Conservation (phyloP, 1,284 basidiomycete genomes). For the Phylloboletellus chloephorus region DNA sequence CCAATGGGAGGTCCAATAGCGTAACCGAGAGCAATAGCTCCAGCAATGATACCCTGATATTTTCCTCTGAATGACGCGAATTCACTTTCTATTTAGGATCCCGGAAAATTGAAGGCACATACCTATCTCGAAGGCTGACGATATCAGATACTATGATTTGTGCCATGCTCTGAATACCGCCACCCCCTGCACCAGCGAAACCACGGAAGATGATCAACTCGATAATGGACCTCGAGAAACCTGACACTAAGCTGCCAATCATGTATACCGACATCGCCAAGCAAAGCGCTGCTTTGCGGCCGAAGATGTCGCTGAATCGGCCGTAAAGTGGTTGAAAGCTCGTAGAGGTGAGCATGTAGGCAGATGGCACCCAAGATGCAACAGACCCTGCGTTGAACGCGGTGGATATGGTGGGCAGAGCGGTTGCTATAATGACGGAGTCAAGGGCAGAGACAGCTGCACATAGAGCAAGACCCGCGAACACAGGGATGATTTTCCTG, state of each 20-base stretch:
- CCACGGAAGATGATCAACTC: conserved; percentile 72
- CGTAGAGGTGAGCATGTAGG: conserved; percentile 60
- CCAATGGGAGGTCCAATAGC: conserved; percentile 56
- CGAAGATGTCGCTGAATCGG: conserved; percentile 72
- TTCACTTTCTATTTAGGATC: not conserved
- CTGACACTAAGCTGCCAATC: conserved; percentile 54
- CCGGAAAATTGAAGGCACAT: conserved; percentile 10
- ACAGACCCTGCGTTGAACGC: conserved; percentile 64
- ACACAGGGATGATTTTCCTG: conserved; percentile 58
- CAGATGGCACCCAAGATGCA: conserved; percentile 65
- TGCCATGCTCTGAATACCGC: conserved; percentile 59
- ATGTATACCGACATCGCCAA: conserved; percentile 58
- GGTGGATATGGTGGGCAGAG: conserved; percentile 63
- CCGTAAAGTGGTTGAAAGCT: conserved; percentile 65
- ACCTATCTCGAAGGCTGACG: conserved; percentile 57
- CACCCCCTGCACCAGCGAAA: conserved; percentile 63
- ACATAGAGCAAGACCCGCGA: conserved; percentile 56
- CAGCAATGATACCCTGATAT: conserved; percentile 60
- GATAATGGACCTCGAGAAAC: conserved; percentile 58
- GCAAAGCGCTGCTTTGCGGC: conserved; percentile 61
- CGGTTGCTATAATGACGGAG: conserved; percentile 65
- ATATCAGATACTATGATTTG: conserved; percentile 66
- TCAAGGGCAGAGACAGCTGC: conserved; percentile 54
- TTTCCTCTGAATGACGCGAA: conserved; percentile 42
- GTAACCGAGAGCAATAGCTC: conserved; percentile 40